These are phyloP conservation scores for Lipomyces starkeyi DNA, from an alignment of 805 yeast genomes.

Conservation along the genomic window DNA sequence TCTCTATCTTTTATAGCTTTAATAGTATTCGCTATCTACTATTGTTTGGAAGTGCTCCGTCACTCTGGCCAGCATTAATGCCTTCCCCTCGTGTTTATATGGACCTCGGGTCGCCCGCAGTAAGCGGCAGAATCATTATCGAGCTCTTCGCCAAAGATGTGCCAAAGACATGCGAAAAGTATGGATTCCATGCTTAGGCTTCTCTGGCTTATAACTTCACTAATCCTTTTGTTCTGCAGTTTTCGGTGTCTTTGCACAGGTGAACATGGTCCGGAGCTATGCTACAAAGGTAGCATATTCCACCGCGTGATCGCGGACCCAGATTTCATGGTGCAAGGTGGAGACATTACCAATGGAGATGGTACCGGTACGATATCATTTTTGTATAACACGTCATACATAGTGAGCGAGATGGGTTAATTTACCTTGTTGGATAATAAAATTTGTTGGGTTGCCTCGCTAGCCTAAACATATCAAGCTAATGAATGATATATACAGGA, in stretches of 20 bases:
- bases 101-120: conserved; percentile 26
- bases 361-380: conserved; percentile 59
- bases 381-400: neutral
- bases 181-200: neutral
- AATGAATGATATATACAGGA: conserved; percentile 12
- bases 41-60: neutral
- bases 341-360: conserved; percentile 66
- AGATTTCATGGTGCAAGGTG: conserved; percentile 82
- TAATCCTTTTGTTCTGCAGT: conserved; percentile 12
- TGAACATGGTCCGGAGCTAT: conserved; percentile 64
- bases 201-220: neutral
- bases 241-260: conserved; percentile 80
- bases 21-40: neutral
- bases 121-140: conserved; percentile 26
- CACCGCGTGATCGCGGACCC: conserved; percentile 69
- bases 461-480: neutral
- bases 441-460: neutral
- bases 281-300: conserved; percentile 69
- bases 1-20: neutral
- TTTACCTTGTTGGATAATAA: neutral
- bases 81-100: conserved; percentile 33
- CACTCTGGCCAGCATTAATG: conserved; percentile 2
- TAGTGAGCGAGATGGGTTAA: neutral
- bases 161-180: conserved; percentile 36
- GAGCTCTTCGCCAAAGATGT: conserved; percentile 28